phyloP scores from a whole-genome alignment of 306 rosid species.

The Cicer chorassanicum region DNA sequence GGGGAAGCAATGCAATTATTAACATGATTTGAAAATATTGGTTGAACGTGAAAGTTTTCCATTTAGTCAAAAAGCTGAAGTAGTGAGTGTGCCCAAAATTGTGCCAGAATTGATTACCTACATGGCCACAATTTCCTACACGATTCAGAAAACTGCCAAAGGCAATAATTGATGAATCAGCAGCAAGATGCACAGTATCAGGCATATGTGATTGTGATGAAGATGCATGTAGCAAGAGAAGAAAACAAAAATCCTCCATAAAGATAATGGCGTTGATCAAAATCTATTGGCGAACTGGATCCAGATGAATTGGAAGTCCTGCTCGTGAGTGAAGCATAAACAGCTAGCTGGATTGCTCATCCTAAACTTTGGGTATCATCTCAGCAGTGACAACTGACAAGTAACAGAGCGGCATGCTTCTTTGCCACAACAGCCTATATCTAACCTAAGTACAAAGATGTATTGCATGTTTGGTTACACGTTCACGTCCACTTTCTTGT shows the following conservation, averaged over 20 bases:
- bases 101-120: slow-evolving; percentile 14
- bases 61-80: not conserved
- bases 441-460: not conserved
- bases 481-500: no score
- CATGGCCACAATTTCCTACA: not conserved
- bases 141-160: not conserved
- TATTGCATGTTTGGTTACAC: no score
- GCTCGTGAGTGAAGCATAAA: no score
- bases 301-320: not conserved
- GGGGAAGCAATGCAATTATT: slow-evolving; percentile 4
- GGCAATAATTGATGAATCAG: not conserved
- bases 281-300: not conserved
- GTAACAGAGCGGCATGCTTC: slow-evolving; percentile 6
- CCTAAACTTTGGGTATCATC: slow-evolving; percentile 5
- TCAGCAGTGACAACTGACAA: not conserved
- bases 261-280: not conserved
- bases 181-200: slow-evolving; percentile 1
- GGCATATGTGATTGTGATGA: slow-evolving; percentile 18
- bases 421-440: slow-evolving; percentile 1
- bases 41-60: not conserved
- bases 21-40: not conserved
- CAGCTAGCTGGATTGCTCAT: not conserved
- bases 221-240: not conserved
- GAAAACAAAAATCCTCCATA: not conserved
- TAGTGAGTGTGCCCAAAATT: slow-evolving; percentile 1